Evolutionary conservation across 2,329 filamentous ascomycete species (phyloP).

Genomic region (Xylaria sp.): DNA sequence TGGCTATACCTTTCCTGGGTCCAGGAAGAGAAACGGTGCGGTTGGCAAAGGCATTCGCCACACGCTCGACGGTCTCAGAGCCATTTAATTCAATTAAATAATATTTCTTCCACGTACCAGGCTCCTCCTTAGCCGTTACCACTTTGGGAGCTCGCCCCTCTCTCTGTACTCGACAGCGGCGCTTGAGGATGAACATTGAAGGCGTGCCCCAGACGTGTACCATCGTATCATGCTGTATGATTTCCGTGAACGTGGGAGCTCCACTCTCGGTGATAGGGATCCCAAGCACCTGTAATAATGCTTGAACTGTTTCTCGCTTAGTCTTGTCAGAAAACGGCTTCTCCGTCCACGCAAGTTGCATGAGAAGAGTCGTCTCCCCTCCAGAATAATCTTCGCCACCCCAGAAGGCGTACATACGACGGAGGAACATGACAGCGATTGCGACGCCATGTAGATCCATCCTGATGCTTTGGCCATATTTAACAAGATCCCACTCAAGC

Average conservation of each 20-base stretch:
- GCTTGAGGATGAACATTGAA: neutral
- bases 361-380: neutral
- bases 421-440: slow-evolving; percentile 1
- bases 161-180: neutral
- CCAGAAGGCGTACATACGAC: neutral
- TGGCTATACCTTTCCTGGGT: neutral
- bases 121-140: too few species aligned
- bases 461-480: neutral
- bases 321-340: neutral
- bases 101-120: neutral
- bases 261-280: neutral
- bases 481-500: neutral
- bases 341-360: neutral
- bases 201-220: neutral
- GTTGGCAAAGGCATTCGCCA: neutral
- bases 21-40: neutral
- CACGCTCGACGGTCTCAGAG: neutral
- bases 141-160: neutral
- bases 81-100: neutral
- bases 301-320: neutral
- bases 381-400: neutral
- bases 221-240: neutral
- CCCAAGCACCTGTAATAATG: neutral
- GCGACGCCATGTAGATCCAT: neutral
- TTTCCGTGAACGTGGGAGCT: neutral